phyloP scores from a whole-genome alignment of 805 yeast genomes.

The Jamesozyma gamospora region DNA sequence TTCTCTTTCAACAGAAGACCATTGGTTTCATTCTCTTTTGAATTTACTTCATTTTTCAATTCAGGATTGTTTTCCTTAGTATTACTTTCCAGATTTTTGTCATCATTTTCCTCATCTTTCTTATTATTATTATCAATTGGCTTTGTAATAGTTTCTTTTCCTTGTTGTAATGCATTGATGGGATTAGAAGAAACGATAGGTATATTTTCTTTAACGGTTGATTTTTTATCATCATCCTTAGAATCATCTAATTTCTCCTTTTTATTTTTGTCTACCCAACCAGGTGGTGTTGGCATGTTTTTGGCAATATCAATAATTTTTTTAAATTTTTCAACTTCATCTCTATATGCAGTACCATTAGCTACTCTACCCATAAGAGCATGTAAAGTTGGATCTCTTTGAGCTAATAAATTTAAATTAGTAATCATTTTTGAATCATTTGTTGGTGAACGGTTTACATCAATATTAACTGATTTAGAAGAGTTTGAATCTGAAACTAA shows the following conservation, averaged over 20 bases:
- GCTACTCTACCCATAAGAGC: conserved; percentile 80
- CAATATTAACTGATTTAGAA: conserved; percentile 1
- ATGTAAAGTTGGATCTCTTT: conserved; percentile 56
- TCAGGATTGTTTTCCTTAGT: too few relatives aligned
- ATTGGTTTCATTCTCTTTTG: too few relatives aligned
- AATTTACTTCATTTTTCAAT: too few relatives aligned
- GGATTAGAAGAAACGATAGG: too few relatives aligned
- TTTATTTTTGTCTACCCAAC: conserved; percentile 12
- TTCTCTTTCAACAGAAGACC: too few relatives aligned
- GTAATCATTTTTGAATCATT: conserved; percentile 69
- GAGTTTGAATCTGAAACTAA: background rate
- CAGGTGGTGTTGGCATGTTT: conserved; percentile 51
- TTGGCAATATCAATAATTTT: conserved; percentile 70
- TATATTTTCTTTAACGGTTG: background rate
- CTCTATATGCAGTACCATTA: conserved; percentile 61
- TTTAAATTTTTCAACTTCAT: conserved; percentile 70
- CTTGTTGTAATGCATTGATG: too few relatives aligned
- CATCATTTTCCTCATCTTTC: too few relatives aligned
- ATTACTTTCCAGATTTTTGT: too few relatives aligned
- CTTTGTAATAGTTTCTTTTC: too few relatives aligned
- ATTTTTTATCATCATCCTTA: background rate
- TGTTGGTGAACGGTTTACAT: conserved; percentile 3
- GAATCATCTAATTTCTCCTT: background rate
- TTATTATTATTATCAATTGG: too few relatives aligned
- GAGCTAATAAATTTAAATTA: conserved; percentile 74